Base-by-base conservation (phyloP, 768 basidiomycete genomes). In the Saitozyma podzolica region DNA sequence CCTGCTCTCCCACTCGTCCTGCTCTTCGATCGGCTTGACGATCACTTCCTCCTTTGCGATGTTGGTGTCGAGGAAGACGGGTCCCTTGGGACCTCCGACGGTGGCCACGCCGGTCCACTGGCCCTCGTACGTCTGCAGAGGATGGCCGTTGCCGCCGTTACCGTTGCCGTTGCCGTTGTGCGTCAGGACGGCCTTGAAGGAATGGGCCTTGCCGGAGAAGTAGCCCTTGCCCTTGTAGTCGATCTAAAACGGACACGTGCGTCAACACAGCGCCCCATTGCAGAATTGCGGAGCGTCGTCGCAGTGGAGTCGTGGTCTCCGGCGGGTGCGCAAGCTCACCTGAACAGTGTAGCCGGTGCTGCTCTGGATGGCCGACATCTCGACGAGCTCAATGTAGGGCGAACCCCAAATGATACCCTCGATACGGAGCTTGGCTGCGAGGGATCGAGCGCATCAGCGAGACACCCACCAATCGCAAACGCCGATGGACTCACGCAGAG, bases 191-290 rank as follows among this genome's bases (percentile, higher is more conserved):
- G 95, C 92, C 79, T 92, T 94, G 86, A 93, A 96, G 3, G 87
- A 83, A 81, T 99, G 95, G 4, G 91, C 86, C 78, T 92, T 94
- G 59, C 95, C 94, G 42, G 87, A 86, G 78, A 97, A 91, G 82
- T 94, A 98, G 37, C 94, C 95, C 75, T 91, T 92, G 79, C 94
- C 95, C 76, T 92, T 92, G 84, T 95, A 98, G 68, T 95, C 91
- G 78, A 97, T 88, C 77, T 84, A 74, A 77, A 58, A 81, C 56
- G 84, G 81, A 51, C 56, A 66, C 10, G 57, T 37, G 40, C 17
- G 37, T 58, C 39, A 50, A 16, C 40, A 50, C 20, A 17, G 59
- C 50, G 19, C 11, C 40, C 39, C 29, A 29, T 29, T 50, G 39
- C 20, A 17, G 40, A 41, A 2, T 29, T n/a, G 8, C 20, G 50